These are phyloP conservation scores for Penicillium crystallinum DNA, from an alignment of 495 filamentous ascomycete species.

Conservation along the genomic window DNA sequence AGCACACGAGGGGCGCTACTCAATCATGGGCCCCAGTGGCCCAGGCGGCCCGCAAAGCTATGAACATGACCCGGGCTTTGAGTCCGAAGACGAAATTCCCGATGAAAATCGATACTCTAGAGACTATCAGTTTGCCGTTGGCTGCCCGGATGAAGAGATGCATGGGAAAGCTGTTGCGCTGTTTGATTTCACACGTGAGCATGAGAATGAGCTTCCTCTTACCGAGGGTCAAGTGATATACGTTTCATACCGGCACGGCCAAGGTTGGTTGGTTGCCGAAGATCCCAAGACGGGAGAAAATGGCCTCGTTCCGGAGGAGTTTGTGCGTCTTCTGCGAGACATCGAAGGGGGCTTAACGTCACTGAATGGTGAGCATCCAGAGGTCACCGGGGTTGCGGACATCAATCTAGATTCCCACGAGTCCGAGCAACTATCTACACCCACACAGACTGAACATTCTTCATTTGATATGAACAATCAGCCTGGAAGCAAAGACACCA, in stretches of 20 bases:
- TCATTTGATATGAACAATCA: not conserved
- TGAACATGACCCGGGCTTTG: constrained; percentile 46
- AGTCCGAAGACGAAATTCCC: constrained; percentile 57
- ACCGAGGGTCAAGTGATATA: constrained; percentile 94
- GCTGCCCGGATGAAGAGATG: constrained; percentile 94
- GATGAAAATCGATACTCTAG: constrained; percentile 67
- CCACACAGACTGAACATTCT: constrained; percentile 22
- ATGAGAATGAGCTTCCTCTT: constrained; percentile 91
- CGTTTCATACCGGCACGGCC: constrained; percentile 91
- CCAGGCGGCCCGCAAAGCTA: constrained; percentile 54
- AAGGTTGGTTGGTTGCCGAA: constrained; percentile 95
- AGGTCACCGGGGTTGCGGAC: constrained; percentile 21
- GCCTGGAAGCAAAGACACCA: constrained; percentile 3
- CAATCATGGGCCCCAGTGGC: constrained; percentile 33
- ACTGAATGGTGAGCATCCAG: constrained; percentile 38
- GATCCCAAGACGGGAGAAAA: constrained; percentile 88
- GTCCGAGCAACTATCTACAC: constrained; percentile 29
- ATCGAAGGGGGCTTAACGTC: constrained; percentile 66
- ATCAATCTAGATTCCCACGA: constrained; percentile 27
- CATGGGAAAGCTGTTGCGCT: constrained; percentile 93
- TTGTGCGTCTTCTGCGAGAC: constrained; percentile 87
- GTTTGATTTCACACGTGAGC: constrained; percentile 91
- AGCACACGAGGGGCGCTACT: constrained; percentile 55
- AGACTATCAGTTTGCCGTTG: constrained; percentile 92
- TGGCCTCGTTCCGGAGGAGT: constrained; percentile 93